phyloP scores from a whole-genome alignment of 192 early-diverging fungal genomes.

The Gigaspora rosea region DNA sequence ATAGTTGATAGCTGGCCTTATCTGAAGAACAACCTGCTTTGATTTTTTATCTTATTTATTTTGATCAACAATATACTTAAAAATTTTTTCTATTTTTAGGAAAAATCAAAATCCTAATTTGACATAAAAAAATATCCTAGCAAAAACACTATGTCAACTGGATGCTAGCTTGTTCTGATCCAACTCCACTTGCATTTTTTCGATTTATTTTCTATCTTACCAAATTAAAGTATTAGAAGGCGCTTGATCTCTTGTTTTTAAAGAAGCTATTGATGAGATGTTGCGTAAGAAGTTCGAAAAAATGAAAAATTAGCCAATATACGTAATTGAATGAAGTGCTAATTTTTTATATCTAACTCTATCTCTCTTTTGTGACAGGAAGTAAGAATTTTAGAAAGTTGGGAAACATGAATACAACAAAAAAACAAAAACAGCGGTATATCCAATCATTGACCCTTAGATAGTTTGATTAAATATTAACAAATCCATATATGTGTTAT shows the following conservation, averaged over 20 bases:
- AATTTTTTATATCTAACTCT: constrained; percentile 25
- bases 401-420: constrained; percentile 15
- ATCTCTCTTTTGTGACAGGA: constrained; percentile 19
- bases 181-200: constrained; percentile 24
- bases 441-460: neutral
- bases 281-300: constrained; percentile 17
- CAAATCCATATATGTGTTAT: constrained; percentile 10
- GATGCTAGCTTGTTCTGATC: constrained; percentile 21
- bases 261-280: constrained; percentile 9
- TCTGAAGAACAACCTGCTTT: constrained; percentile 15
- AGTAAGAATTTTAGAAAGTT: constrained; percentile 19
- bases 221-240: constrained; percentile 25
- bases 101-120: constrained; percentile 15
- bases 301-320: constrained; percentile 20
- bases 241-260: constrained; percentile 21
- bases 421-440: constrained; percentile 22
- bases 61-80: constrained; percentile 25
- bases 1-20: no score
- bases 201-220: constrained; percentile 25
- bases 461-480: constrained; percentile 17
- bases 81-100: constrained; percentile 16
- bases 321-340: constrained; percentile 9
- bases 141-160: constrained; percentile 23
- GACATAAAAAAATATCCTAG: neutral
- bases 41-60: constrained; percentile 14